Evolutionary conservation across 352 stramenopile genomes (phyloP), one percentile per base, ranked within the genome.

Genomic region (Bremia lactucae): DNA sequence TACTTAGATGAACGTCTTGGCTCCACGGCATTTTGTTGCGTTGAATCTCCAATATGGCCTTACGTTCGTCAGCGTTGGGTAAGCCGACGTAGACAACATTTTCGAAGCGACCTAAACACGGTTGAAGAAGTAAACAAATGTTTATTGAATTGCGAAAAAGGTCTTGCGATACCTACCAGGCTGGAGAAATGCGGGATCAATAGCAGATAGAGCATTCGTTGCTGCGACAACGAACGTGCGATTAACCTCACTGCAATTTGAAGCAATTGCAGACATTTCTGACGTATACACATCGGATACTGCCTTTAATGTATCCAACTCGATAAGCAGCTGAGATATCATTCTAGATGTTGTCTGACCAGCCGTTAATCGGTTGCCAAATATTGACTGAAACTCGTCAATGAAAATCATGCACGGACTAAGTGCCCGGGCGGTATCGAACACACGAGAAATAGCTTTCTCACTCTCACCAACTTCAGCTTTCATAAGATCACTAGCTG

Each of bases 341-440:
- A 93, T 89, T 6, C 76, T 46, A 3, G 75, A 84, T 3, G 72
- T 89, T 29, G 77, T 87, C 60, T 87, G 49, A 14, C 80, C 80
- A 28, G 73, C 68, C 0, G 73, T 87, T n/a, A 62, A 68, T 36
- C 80, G 69, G 24, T 74, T 85, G 3, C 76, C 80, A 47, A 93
- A 93, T 0, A 93, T 44, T 7, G 81, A 88, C 49, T 93, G 76
- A 42, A 93, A 91, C 52, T 93, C 81, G 38, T 93, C 81, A 26
- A 93, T 85, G 48, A 93, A 93, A 5, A 93, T 49, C 60, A 93
- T 76, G 39, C 81, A 93, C 11, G 81, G 81, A 60, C 74, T 88
- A 10, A 88, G 48, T 2, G 72, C 65, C 2, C 72, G 65, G 3
- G 81, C 78, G 6, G 72, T 81, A 31, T 83, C 70, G 23, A 93